phyloP scores from a whole-genome alignment of 2,329 filamentous ascomycete genomes.

The Periconia sp. region DNA sequence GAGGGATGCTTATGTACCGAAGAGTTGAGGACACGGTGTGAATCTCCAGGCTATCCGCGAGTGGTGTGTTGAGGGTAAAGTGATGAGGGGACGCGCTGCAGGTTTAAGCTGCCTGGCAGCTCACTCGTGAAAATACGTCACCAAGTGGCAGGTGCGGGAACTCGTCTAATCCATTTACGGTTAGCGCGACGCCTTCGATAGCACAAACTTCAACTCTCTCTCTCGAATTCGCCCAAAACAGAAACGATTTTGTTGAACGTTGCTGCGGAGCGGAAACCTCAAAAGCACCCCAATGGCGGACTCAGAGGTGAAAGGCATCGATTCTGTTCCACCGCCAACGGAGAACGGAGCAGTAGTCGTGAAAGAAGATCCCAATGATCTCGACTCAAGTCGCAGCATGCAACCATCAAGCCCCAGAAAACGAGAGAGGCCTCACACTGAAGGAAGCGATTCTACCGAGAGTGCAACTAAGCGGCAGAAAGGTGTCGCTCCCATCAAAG shows the following conservation, averaged over 20 bases:
- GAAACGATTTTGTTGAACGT: too few relatives aligned
- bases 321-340: too few relatives aligned
- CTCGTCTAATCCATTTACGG: constrained; percentile 2
- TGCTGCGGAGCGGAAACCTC: too few relatives aligned
- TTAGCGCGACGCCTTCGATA: too few relatives aligned
- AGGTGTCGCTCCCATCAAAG: constrained; percentile 74
- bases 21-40: constrained; percentile 20
- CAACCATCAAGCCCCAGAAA: constrained; percentile 44
- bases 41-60: not conserved
- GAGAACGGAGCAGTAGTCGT: not conserved
- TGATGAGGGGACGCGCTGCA: constrained; percentile 3
- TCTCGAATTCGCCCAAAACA: too few relatives aligned
- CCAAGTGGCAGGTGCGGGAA: constrained; percentile 19
- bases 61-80: not conserved
- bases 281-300: constrained; percentile 8
- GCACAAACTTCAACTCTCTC: too few relatives aligned
- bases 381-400: constrained; percentile 19
- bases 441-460: constrained; percentile 39
- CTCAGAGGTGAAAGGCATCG: too few relatives aligned
- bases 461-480: constrained; percentile 41
- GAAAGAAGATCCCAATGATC: constrained; percentile 18
- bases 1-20: constrained; percentile 16
- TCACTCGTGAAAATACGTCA: constrained; percentile 43
- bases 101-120: constrained; percentile 28
- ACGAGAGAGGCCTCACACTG: constrained; percentile 34